phyloP scores from a whole-genome alignment of 306 rosid genomes.

The Sphenostylis stenocarpa region DNA sequence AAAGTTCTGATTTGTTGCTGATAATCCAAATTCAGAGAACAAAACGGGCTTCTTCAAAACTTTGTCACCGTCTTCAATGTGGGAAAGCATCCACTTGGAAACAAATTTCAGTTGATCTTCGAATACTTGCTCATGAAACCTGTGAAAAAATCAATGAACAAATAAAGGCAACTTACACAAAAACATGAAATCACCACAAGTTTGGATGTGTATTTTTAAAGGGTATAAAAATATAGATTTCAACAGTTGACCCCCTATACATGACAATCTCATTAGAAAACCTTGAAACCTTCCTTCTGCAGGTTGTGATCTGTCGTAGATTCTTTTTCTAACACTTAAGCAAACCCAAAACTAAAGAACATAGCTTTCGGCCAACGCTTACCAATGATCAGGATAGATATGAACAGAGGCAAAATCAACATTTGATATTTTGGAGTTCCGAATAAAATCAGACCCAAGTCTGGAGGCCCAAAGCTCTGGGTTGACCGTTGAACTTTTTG shows the following conservation, averaged over 20 bases:
- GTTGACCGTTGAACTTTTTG: slow-evolving; percentile 65
- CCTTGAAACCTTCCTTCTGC: slow-evolving; percentile 17
- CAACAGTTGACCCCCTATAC: slow-evolving; percentile 2
- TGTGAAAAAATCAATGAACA: slow-evolving; percentile 16
- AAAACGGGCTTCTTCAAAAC: slow-evolving; percentile 76
- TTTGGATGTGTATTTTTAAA: not conserved
- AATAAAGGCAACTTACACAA: not conserved
- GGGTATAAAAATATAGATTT: not conserved
- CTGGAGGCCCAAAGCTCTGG: slow-evolving; percentile 96
- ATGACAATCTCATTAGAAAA: not conserved
- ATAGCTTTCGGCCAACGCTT: slow-evolving; percentile 33
- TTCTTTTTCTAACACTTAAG: slow-evolving; percentile 1
- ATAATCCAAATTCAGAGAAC: slow-evolving; percentile 88
- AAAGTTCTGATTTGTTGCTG: slow-evolving; percentile 60
- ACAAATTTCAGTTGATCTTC: slow-evolving; percentile 75
- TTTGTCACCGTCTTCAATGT: slow-evolving; percentile 90
- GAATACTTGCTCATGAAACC: slow-evolving; percentile 67
- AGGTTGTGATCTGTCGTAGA: not conserved
- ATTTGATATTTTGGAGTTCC: slow-evolving; percentile 66
- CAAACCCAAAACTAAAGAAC: not conserved
- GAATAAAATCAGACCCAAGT: slow-evolving; percentile 88
- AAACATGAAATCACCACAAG: not conserved
- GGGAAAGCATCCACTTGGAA: slow-evolving; percentile 91
- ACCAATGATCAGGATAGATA: slow-evolving; percentile 97
- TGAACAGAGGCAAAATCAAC: slow-evolving; percentile 91